A percentile compares a stretch with the other conserved stretches of the same genome.
Conservation (phyloP, 768 basidiomycete species). For the Candolleomyces eurysporus region DNA sequence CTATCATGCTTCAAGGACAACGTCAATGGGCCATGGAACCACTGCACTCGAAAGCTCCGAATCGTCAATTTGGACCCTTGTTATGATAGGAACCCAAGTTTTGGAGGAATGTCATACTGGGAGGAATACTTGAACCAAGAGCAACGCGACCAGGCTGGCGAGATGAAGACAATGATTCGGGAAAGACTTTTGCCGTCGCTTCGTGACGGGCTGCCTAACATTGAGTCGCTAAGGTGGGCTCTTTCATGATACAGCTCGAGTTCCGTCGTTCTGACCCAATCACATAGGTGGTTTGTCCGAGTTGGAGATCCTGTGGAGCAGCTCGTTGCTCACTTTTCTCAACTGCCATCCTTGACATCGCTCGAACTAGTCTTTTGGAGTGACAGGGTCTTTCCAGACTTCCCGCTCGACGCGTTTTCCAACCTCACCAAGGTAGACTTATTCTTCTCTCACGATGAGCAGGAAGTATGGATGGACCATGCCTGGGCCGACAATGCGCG, state of each 20-base stretch:
- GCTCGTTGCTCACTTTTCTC: not conserved
- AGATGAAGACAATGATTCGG: not conserved
- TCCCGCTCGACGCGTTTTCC: not conserved
- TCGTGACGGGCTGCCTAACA: not conserved
- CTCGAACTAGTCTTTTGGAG: not conserved
- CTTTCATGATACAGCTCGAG: not conserved
- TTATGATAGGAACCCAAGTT: not conserved
- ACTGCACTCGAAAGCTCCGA: not conserved
- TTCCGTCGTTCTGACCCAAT: not conserved
- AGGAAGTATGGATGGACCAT: not conserved
- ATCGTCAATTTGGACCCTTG: slow-evolving; percentile 2
- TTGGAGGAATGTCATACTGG: not conserved
- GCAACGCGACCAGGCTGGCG: not conserved
- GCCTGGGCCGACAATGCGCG: not conserved
- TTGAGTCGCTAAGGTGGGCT: not conserved
- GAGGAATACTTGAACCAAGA: not conserved
- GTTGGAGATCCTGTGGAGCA: not conserved
- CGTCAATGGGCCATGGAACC: not conserved
- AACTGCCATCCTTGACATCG: not conserved
- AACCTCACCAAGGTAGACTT: not conserved
- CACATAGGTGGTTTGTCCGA: not conserved
- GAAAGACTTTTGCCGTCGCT: not conserved
- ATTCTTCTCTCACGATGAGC: not conserved
- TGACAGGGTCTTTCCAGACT: not conserved
- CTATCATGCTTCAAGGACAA: not conserved